phyloP scores from a whole-genome alignment of 345 rosid genomes.

The Iberis pinnata region DNA sequence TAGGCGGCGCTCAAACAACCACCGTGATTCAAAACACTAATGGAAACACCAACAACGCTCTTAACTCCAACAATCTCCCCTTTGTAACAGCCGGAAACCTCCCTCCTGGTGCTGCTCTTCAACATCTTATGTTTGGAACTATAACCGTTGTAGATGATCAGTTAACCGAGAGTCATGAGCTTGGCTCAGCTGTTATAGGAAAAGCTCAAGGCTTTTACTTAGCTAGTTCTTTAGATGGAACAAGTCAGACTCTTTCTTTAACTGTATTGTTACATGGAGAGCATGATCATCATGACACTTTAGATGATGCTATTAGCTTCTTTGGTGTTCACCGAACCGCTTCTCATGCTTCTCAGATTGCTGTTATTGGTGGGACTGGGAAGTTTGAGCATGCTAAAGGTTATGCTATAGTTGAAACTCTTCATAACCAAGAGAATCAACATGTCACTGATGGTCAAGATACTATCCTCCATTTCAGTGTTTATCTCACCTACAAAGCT shows the following conservation, averaged over 20 bases:
- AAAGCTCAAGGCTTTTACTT: constrained; percentile 84
- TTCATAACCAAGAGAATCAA: constrained; percentile 54
- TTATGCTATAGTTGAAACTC: constrained; percentile 63
- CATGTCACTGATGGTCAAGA: constrained; percentile 81
- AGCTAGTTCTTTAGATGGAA: constrained; percentile 81
- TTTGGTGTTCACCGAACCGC: constrained; percentile 85
- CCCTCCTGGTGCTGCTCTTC: constrained; percentile 64
- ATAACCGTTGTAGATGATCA: constrained; percentile 79
- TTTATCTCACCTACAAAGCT: constrained; percentile 47
- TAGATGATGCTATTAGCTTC: constrained; percentile 61
- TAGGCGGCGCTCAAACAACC: constrained; percentile 55
- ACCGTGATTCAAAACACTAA: constrained; percentile 58
- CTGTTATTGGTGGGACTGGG: constrained; percentile 76
- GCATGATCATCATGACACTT: constrained; percentile 34
- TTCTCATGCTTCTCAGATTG: constrained; percentile 56
- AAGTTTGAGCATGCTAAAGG: constrained; percentile 69
- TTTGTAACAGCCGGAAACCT: constrained; percentile 84
- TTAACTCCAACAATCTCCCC: constrained; percentile 47
- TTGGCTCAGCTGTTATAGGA: constrained; percentile 66
- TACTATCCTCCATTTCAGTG: constrained; percentile 56
- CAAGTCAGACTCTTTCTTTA: constrained; percentile 74
- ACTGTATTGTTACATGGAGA: constrained; percentile 49
- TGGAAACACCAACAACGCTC: constrained; percentile 48
- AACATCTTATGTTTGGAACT: constrained; percentile 78
- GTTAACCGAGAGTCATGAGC: constrained; percentile 73